These are phyloP conservation scores for Phoma sp. DNA, from an alignment of 2,329 filamentous ascomycete genomes.

Conservation along the genomic window DNA sequence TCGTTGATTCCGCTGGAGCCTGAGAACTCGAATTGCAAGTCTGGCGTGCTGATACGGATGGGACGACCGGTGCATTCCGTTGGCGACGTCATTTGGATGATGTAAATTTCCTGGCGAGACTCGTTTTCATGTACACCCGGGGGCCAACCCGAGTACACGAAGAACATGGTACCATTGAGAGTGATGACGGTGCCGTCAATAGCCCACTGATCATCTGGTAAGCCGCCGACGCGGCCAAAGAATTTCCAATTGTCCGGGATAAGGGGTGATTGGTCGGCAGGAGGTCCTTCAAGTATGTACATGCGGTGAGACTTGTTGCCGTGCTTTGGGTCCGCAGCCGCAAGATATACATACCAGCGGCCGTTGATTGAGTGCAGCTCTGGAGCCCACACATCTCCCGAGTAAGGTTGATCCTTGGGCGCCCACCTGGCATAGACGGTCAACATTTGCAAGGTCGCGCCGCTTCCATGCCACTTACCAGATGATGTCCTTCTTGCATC, in stretches of 20 bases:
- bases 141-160: conserved; percentile 57
- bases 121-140: conserved; percentile 44
- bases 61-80: conserved; percentile 45
- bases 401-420: conserved; percentile 51
- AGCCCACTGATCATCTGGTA: conserved; percentile 54
- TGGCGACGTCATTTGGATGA: conserved; percentile 48
- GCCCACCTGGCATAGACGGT: conserved; percentile 37
- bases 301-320: conserved; percentile 55
- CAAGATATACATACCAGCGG: conserved; percentile 62
- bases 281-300: conserved; percentile 54
- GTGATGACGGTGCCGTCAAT: conserved; percentile 56
- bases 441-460: conserved; percentile 17
- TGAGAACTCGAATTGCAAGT: conserved; percentile 49
- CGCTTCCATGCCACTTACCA: conserved; percentile 32
- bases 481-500: conserved; percentile 47
- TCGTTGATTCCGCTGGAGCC: conserved; percentile 54
- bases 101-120: conserved; percentile 52
- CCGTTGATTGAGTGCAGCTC: conserved; percentile 60
- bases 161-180: conserved; percentile 47
- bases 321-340: conserved; percentile 48
- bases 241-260: conserved; percentile 49
- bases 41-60: conserved; percentile 49
- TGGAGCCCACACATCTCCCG: conserved; percentile 60
- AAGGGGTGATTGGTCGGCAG: conserved; percentile 36
- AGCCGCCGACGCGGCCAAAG: conserved; percentile 49